Percentiles rank a stretch among this genome's conserved stretches.
phyloP scores from a whole-genome alignment of 2,329 filamentous ascomycete genomes.

The Eutypella sp. region DNA sequence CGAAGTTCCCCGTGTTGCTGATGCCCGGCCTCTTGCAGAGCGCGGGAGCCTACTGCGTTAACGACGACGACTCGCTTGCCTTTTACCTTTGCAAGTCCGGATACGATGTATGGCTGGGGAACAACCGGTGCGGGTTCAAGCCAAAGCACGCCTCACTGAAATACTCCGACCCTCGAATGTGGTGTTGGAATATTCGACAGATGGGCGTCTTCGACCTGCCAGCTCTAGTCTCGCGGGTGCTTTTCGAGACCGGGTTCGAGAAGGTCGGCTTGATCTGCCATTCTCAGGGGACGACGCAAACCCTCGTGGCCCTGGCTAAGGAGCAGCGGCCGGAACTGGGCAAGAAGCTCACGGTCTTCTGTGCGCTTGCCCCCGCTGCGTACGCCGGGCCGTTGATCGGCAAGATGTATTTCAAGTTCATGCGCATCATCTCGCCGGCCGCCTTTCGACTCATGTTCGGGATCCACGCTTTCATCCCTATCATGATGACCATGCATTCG shows the following conservation, averaged over 20 bases:
- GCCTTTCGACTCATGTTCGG: conserved; percentile 82
- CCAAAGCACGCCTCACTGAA: conserved; percentile 70
- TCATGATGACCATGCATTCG: conserved; percentile 83
- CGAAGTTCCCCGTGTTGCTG: conserved; percentile 77
- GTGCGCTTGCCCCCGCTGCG: conserved; percentile 81
- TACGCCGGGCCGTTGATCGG: conserved; percentile 84
- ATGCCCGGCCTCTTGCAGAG: conserved; percentile 88
- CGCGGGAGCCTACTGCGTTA: conserved; percentile 81
- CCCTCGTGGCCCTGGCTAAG: conserved; percentile 81
- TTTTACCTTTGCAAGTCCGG: conserved; percentile 90
- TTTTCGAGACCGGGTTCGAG: conserved; percentile 75
- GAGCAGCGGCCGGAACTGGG: conserved; percentile 84
- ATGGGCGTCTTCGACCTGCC: conserved; percentile 89
- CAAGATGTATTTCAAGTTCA: conserved; percentile 88
- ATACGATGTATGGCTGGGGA: conserved; percentile 93
- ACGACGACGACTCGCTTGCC: conserved; percentile 83
- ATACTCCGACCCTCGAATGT: conserved; percentile 81
- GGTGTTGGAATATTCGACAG: conserved; percentile 92
- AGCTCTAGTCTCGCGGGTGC: conserved; percentile 72
- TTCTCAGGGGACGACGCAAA: conserved; percentile 86
- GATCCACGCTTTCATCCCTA: conserved; percentile 86
- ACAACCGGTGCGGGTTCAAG: conserved; percentile 82
- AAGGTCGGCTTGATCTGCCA: conserved; percentile 82
- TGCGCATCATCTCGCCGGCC: conserved; percentile 70
- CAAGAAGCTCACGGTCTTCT: conserved; percentile 80